phyloP scores from a whole-genome alignment of 345 rosid species.

The Pistacia atlantica region DNA sequence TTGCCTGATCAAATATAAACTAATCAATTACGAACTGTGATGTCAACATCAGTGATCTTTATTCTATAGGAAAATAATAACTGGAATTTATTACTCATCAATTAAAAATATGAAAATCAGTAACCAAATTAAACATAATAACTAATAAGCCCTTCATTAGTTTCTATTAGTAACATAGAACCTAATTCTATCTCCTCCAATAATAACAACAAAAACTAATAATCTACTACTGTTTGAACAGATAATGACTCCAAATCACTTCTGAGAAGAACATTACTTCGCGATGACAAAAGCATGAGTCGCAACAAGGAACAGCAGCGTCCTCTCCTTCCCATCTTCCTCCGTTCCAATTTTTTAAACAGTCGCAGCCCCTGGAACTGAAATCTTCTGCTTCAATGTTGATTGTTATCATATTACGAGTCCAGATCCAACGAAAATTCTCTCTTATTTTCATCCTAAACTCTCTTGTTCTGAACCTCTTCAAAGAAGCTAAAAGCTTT shows the following conservation, averaged over 20 bases:
- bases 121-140: no score
- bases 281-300: conserved; percentile 9
- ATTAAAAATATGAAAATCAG: no score
- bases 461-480: background rate
- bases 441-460: background rate
- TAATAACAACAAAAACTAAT: no score
- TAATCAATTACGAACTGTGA: no score
- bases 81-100: no score
- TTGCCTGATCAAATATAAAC: no score
- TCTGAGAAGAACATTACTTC: conserved; percentile 14
- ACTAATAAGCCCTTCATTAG: no score
- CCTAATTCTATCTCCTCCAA: no score
- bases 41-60: no score
- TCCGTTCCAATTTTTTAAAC: background rate
- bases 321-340: conserved; percentile 1
- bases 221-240: no score
- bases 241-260: background rate
- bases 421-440: background rate
- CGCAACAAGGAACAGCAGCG: background rate
- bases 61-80: no score
- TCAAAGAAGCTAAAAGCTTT: background rate
- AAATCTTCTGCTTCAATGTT: background rate
- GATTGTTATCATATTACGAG: background rate
- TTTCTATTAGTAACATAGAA: no score
- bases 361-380: background rate